These are phyloP conservation scores for Fusarium sp. DNA, from an alignment of 2,329 filamentous ascomycete genomes.

Conservation along the genomic window DNA sequence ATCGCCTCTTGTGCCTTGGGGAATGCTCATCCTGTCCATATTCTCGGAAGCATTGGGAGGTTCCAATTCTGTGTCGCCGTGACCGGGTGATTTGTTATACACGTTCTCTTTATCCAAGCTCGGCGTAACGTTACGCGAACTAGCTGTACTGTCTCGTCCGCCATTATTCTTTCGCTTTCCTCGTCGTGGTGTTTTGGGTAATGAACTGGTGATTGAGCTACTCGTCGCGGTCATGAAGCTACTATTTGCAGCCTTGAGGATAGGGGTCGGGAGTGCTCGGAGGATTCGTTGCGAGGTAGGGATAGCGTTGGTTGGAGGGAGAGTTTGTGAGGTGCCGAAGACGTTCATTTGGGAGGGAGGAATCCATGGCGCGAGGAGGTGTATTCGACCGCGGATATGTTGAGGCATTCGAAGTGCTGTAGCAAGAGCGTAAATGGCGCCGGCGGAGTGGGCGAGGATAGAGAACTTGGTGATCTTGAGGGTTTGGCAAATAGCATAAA, in stretches of 20 bases:
- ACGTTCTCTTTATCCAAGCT: conserved; percentile 63
- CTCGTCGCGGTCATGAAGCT: conserved; percentile 94
- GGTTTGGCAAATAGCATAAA: conserved; percentile 91
- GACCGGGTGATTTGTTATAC: conserved; percentile 41
- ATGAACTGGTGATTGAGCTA: conserved; percentile 81
- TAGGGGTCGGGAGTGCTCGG: conserved; percentile 86
- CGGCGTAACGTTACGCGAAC: conserved; percentile 49
- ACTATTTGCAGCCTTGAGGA: conserved; percentile 93
- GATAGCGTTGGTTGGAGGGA: conserved; percentile 84
- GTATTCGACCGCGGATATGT: conserved; percentile 92
- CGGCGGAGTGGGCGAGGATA: conserved; percentile 93
- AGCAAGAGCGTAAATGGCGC: conserved; percentile 96
- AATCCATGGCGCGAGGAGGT: conserved; percentile 96
- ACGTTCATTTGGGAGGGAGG: conserved; percentile 92
- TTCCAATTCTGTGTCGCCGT: conserved; percentile 34
- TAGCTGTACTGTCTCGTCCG: conserved; percentile 50
- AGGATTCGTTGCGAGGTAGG: conserved; percentile 93
- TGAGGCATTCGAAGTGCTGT: conserved; percentile 96
- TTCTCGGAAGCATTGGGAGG: conserved; percentile 54
- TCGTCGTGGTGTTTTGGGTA: conserved; percentile 73
- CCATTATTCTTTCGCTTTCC: conserved; percentile 66
- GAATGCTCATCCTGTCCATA: conserved; percentile 58
- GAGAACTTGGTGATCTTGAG: conserved; percentile 96
- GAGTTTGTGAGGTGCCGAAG: conserved; percentile 76
- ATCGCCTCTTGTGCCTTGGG: conserved; percentile 39